A percentile compares a stretch with the other conserved stretches of the same genome.
These are phyloP conservation scores for Tolypocladium capitatum DNA, from an alignment of 2,329 filamentous ascomycete species.

Conservation along the genomic window DNA sequence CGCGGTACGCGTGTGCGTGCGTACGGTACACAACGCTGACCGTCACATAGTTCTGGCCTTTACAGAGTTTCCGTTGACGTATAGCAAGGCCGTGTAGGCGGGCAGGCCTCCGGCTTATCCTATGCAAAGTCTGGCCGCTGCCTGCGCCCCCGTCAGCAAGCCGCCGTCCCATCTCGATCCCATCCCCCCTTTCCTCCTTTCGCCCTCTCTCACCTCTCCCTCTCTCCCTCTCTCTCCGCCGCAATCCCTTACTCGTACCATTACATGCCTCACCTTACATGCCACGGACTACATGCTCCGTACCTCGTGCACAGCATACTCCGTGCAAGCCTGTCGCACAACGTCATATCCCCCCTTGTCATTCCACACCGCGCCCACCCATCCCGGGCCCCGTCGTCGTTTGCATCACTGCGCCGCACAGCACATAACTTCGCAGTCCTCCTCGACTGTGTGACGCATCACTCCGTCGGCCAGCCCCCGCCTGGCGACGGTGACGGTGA, in stretches of 20 bases:
- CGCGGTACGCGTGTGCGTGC: too few relatives aligned
- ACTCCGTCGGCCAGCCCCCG: neutral
- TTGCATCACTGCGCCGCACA: neutral
- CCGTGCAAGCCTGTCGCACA: neutral
- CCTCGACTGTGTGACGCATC: neutral
- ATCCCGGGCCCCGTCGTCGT: neutral
- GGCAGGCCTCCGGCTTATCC: neutral
- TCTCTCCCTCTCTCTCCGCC: neutral
- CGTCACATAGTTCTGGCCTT: too few relatives aligned
- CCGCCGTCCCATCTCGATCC: neutral
- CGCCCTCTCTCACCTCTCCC: neutral
- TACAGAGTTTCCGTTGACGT: too few relatives aligned
- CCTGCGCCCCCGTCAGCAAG: neutral
- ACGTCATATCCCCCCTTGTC: neutral
- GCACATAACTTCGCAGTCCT: neutral
- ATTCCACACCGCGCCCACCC: neutral
- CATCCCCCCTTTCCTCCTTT: neutral
- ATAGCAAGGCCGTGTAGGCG: too few relatives aligned
- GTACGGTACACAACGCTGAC: too few relatives aligned
- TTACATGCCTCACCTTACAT: neutral
- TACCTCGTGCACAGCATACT: neutral
- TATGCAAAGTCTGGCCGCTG: too few relatives aligned
- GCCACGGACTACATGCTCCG: neutral
- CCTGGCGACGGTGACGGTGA: neutral
- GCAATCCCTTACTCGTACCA: neutral